Evolutionary conservation across 345 rosid genomes (phyloP), one percentile per base, ranked within the genome.

Genomic region (Leavenworthia alabamica): DNA sequence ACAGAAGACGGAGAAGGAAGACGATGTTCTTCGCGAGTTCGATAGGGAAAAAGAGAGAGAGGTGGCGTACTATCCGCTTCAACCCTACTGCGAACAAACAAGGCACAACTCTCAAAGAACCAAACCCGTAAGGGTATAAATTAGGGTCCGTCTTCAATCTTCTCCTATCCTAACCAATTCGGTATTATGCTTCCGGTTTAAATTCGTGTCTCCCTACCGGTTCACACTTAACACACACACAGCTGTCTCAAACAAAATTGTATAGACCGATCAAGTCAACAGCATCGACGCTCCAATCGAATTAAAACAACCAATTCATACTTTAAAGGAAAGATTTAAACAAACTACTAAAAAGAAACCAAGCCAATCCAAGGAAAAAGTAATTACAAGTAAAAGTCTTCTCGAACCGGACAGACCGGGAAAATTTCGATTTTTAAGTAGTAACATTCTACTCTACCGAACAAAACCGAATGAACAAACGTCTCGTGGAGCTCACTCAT

Each of bases 11-110:
- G 49, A 37, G 75, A 50, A 23, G 22, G 35, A 43, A 11, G 35
- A 17, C 1, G 46, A 59, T 60, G 8, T 32, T 39, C 31, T 68
- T 50, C 45, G 47, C 51, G 62, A 42, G 24, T 42, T 52, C 42
- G 60, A 26, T 8, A 54, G 28, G 9, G 35, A 5, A 53, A 47
- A 22, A 7, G 31, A 32, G 51, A 8, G 52, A 64, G 55, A 22
- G 70, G 72, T 82, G 88, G 92, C 92, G 93, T 82, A 64, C 69
- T 78, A 79, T 81, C 79, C 75, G 83, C 83, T 83, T 80, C 83
- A 88, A 88, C 89, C 95, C 87, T 83, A 85, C 79, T 66, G 74
- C 46, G 64, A 72, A 31, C 51, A 73, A 70, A 61, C 46, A 58
- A 64, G 66, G 36, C 49, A 42, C 29, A 67, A 59, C 48, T 48